Conservation (phyloP, 2,329 filamentous ascomycete species). For the Nothopassalora personata region DNA sequence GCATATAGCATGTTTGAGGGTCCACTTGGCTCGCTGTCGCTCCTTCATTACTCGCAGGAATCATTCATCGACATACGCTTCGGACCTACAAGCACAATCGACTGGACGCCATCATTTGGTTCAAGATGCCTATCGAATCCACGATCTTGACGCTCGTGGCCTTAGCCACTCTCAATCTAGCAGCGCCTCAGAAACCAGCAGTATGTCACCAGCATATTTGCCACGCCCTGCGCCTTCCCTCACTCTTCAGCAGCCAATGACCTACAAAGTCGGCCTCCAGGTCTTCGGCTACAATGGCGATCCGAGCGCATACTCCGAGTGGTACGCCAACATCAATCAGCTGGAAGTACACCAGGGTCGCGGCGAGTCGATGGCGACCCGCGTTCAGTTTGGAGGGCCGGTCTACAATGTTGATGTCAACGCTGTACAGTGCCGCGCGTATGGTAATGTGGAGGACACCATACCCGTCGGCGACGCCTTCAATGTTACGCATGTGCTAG, state of each 20-base stretch:
- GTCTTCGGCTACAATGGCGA: background rate
- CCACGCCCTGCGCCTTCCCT: background rate
- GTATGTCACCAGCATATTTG: background rate
- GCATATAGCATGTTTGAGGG: no score
- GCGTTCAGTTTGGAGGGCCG: background rate
- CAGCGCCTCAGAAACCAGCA: background rate
- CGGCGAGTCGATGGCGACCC: background rate
- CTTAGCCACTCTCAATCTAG: no score
- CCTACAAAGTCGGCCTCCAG: background rate
- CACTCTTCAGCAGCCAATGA: background rate
- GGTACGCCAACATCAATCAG: background rate
- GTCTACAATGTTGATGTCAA: background rate
- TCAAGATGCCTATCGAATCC: no score
- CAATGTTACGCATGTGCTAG: background rate
- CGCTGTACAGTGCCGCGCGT: background rate
- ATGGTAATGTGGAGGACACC: background rate
- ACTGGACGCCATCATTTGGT: no score
- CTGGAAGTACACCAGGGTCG: background rate
- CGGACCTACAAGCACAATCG: no score
- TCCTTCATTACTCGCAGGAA: no score
- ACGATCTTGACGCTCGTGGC: no score
- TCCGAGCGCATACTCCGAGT: background rate
- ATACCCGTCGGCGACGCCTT: background rate
- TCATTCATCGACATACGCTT: no score
- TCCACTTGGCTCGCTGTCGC: no score